These are phyloP conservation scores for Candida schatavii DNA, from an alignment of 805 yeast species.

Conservation along the genomic window DNA sequence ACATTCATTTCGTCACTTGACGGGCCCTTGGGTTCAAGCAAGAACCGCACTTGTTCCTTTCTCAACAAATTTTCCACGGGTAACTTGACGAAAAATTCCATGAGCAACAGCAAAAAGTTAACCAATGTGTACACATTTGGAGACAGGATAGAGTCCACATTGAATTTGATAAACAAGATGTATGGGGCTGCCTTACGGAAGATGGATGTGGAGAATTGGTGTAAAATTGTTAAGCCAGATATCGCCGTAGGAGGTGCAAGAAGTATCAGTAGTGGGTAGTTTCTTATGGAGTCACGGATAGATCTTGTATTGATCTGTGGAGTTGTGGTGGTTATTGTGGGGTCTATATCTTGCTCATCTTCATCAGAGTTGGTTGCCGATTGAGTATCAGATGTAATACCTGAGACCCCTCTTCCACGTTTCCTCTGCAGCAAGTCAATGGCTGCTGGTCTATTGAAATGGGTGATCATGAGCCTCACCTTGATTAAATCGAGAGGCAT, in stretches of 20 bases:
- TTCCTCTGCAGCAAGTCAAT: background rate
- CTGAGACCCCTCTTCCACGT: background rate
- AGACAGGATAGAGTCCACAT: conserved; percentile 63
- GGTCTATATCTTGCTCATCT: background rate
- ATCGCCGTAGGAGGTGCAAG: conserved; percentile 51
- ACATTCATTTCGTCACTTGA: conserved; percentile 34
- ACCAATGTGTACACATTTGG: conserved; percentile 59
- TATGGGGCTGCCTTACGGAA: conserved; percentile 69
- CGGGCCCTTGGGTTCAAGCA: conserved; percentile 41
- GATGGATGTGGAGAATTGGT: conserved; percentile 57
- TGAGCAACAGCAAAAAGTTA: conserved; percentile 56
- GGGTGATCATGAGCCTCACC: conserved; percentile 71
- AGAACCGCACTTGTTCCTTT: conserved; percentile 74
- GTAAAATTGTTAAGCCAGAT: conserved; percentile 50
- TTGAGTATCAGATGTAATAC: background rate
- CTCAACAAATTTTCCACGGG: conserved; percentile 86
- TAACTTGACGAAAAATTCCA: conserved; percentile 70
- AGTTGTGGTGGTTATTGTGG: background rate
- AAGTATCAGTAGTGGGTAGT: conserved; percentile 55
- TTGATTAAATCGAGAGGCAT: conserved; percentile 82
- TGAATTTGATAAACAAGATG: conserved; percentile 54
- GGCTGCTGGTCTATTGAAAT: conserved; percentile 37
- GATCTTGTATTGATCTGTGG: conserved; percentile 49
- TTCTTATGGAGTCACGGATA: conserved; percentile 62
- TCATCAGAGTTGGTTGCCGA: conserved; percentile 1